phyloP scores from a whole-genome alignment of 2,329 filamentous ascomycete species.

The Dothideomycetidae sp. region DNA sequence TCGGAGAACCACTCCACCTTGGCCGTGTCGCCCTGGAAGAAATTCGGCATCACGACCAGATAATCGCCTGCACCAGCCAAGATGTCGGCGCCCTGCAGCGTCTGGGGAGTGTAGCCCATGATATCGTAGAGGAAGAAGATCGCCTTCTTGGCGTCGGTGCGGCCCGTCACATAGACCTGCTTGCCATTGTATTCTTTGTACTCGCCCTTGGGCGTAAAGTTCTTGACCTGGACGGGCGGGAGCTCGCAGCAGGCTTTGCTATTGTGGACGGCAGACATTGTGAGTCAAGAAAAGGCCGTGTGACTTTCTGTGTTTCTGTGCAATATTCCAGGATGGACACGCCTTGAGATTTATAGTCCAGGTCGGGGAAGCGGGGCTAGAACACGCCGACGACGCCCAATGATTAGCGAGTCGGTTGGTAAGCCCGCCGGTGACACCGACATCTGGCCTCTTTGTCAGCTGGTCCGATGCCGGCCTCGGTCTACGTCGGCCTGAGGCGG shows the following conservation, averaged over 20 bases:
- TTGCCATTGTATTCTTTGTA: constrained; percentile 46
- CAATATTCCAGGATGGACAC: no score
- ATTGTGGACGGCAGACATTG: no score
- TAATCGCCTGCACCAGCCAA: constrained; percentile 55
- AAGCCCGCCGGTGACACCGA: no score
- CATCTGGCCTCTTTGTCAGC: no score
- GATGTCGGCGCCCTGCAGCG: constrained; percentile 50
- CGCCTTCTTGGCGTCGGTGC: constrained; percentile 39
- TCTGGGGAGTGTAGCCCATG: constrained; percentile 47
- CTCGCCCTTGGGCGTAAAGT: constrained; percentile 43
- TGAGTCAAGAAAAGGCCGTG: no score
- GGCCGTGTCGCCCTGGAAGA: constrained; percentile 62
- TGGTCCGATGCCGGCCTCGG: no score
- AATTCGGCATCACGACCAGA: constrained; percentile 82
- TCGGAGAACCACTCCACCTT: background rate
- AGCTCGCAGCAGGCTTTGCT: constrained; percentile 32
- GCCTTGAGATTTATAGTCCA: no score
- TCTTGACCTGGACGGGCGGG: constrained; percentile 33
- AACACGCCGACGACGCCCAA: no score
- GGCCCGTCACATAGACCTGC: constrained; percentile 48
- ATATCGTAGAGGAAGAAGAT: constrained; percentile 48
- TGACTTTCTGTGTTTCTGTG: no score
- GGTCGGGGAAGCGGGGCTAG: no score
- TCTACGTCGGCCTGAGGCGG: no score
- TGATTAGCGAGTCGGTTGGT: no score